Evolutionary conservation across 805 yeast species (phyloP).

Genomic region (Lipomyces anomalus): DNA sequence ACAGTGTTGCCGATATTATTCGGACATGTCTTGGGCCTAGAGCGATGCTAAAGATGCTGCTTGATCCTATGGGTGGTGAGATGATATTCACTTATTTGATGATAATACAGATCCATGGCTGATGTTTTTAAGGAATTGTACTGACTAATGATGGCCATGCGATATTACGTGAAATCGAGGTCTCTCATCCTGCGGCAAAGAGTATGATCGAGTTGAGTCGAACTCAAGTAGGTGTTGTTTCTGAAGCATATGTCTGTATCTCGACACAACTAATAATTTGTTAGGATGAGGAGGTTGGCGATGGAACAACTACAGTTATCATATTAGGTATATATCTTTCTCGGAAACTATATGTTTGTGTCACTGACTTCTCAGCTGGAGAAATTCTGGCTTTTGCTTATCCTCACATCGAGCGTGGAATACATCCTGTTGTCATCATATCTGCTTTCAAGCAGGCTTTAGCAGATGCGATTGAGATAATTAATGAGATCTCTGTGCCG

Average conservation of each 20-base stretch:
- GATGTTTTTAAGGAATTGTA: conserved; percentile 58
- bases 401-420: conserved; percentile 85
- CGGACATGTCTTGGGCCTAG: conserved; percentile 98
- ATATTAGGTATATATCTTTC: conserved; percentile 42
- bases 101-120: conserved; percentile 41
- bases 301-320: conserved; percentile 96
- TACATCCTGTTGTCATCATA: conserved; percentile 94
- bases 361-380: conserved; percentile 52
- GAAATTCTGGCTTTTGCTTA: conserved; percentile 92
- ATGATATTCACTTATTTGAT: neutral
- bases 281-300: conserved; percentile 98
- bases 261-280: neutral
- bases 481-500: conserved; percentile 74
- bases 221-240: conserved; percentile 40
- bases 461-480: conserved; percentile 81
- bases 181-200: conserved; percentile 97
- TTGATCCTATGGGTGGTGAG: conserved; percentile 72
- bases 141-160: conserved; percentile 99
- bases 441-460: conserved; percentile 89
- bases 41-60: conserved; percentile 96
- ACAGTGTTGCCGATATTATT: conserved; percentile 81
- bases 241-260: no score
- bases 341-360: neutral
- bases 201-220: conserved; percentile 95
- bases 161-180: conserved; percentile 88